A percentile compares a stretch with the other conserved stretches of the same genome.
Conservation (phyloP, 78 protist species). For the Polysphondylium violaceum region DNA sequence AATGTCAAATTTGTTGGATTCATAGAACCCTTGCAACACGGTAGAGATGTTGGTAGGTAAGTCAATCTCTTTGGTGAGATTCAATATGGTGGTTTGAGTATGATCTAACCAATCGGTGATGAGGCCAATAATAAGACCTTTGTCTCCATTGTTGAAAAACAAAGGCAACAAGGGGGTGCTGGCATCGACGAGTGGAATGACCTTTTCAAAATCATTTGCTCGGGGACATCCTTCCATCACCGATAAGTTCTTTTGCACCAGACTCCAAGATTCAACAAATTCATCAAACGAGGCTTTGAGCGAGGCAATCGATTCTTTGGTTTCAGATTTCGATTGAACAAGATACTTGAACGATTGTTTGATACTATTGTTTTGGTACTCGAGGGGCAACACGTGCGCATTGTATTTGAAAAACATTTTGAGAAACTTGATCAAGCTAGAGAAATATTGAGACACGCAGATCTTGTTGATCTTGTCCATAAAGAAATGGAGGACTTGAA, state of each 20-base stretch:
- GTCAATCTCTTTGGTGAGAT: neutral
- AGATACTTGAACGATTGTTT: constrained; percentile 19
- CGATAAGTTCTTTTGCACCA: neutral
- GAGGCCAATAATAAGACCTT: constrained; percentile 25
- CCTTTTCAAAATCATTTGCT: constrained; percentile 13
- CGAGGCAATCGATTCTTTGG: neutral
- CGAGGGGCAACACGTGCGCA: neutral
- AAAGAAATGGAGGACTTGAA: constrained; percentile 8
- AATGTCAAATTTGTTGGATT: neutral
- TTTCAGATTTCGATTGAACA: neutral
- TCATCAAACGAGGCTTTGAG: neutral
- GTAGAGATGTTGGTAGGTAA: neutral
- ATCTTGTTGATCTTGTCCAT: constrained; percentile 1
- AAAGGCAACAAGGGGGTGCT: neutral
- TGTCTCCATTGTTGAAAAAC: neutral
- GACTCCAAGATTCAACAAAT: neutral
- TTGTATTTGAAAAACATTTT: neutral
- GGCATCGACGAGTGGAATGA: neutral
- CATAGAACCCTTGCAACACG: neutral
- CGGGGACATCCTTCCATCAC: constrained; percentile 38
- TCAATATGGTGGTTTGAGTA: neutral
- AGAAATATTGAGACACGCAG: constrained; percentile 10
- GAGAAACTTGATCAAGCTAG: constrained; percentile 16
- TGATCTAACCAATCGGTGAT: constrained; percentile 31
- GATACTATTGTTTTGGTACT: neutral